These are phyloP conservation scores for Pythium pyrilobum DNA, from an alignment of 352 stramenopile genomes.

Conservation along the genomic window DNA sequence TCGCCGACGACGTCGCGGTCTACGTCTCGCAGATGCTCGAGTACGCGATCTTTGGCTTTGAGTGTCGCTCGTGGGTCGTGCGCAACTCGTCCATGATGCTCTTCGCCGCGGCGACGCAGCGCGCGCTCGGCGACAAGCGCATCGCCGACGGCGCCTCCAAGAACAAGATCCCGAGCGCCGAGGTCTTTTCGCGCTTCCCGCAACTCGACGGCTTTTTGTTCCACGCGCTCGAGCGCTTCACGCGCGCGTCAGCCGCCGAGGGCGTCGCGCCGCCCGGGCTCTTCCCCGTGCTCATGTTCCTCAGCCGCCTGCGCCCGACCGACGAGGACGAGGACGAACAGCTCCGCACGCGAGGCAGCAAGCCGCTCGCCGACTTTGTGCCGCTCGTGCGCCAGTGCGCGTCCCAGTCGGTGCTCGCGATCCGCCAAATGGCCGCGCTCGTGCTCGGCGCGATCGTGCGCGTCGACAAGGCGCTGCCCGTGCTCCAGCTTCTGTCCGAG, in stretches of 20 bases:
- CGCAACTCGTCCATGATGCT: constrained; percentile 92
- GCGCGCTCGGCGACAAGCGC: constrained; percentile 78
- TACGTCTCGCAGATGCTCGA: constrained; percentile 88
- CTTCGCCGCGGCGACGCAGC: constrained; percentile 75
- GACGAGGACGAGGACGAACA: constrained; percentile 45
- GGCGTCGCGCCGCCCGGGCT: constrained; percentile 48
- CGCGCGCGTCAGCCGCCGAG: constrained; percentile 6
- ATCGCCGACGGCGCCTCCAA: constrained; percentile 63
- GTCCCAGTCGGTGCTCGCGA: constrained; percentile 61
- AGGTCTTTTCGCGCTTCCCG: constrained; percentile 79
- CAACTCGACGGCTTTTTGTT: constrained; percentile 61
- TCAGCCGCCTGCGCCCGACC: constrained; percentile 64
- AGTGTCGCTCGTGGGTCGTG: constrained; percentile 81
- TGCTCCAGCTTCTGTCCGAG: constrained; percentile 32
- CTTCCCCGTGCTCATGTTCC: constrained; percentile 73
- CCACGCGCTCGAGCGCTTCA: constrained; percentile 42
- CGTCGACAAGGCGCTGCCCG: constrained; percentile 37
- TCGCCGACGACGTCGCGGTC: constrained; percentile 75
- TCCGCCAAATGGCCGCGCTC: constrained; percentile 73
- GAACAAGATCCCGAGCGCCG: constrained; percentile 56
- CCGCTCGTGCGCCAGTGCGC: constrained; percentile 67
- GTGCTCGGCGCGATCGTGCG: constrained; percentile 69
- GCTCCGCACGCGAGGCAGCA: constrained; percentile 8
- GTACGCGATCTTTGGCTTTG: constrained; percentile 77
- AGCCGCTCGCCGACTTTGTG: constrained; percentile 44